Evolutionary conservation across 1,139 yeast genomes (phyloP).

Genomic region (Sugiyamaella sp.): DNA sequence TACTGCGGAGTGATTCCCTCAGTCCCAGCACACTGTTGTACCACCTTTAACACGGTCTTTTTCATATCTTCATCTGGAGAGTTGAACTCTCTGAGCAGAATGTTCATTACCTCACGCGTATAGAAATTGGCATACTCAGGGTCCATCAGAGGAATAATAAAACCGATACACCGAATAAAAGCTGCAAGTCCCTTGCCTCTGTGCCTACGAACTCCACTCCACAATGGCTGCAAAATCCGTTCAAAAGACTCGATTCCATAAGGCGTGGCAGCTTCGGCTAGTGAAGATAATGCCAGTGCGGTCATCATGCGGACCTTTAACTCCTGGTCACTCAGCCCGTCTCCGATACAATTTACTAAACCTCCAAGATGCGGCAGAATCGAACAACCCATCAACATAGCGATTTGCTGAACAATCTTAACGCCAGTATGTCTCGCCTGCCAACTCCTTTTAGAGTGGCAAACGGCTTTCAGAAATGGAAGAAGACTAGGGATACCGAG

Average conservation of each 20-base stretch:
- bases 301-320: conserved; percentile 67
- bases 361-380: conserved; percentile 73
- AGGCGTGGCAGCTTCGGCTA: conserved; percentile 88
- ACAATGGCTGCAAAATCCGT: conserved; percentile 67
- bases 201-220: conserved; percentile 77
- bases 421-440: conserved; percentile 87
- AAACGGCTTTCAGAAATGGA: conserved; percentile 83
- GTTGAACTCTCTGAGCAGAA: conserved; percentile 70
- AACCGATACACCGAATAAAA: conserved; percentile 77
- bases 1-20: conserved; percentile 54
- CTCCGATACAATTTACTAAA: conserved; percentile 61
- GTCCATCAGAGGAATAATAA: conserved; percentile 82
- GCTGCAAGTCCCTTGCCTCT: conserved; percentile 80
- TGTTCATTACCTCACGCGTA: conserved; percentile 68
- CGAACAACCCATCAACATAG: conserved; percentile 70
- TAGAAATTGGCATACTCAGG: conserved; percentile 80
- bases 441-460: conserved; percentile 79
- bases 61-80: conserved; percentile 93
- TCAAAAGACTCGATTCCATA: conserved; percentile 92
- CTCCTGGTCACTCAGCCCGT: conserved; percentile 71
- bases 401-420: conserved; percentile 74
- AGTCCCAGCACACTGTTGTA: conserved; percentile 59
- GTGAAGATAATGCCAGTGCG: conserved; percentile 69
- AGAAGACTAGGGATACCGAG: conserved; percentile 70
- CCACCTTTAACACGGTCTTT: conserved; percentile 64